A percentile compares a stretch with the other conserved stretches of the same genome.
phyloP scores from a whole-genome alignment of 75 land plant genomes.

The Cunninghamia lanceolata region DNA sequence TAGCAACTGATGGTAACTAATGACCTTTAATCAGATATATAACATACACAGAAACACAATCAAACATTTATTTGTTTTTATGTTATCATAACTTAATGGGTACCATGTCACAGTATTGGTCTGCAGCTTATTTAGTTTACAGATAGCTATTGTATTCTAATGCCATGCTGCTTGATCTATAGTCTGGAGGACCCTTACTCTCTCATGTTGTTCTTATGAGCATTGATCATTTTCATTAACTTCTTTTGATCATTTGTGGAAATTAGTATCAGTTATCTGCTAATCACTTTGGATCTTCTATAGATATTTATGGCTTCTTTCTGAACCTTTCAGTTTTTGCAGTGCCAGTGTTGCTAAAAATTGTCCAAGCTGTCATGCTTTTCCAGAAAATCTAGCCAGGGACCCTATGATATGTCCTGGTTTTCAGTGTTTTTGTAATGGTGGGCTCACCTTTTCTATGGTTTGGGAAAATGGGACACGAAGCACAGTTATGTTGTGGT shows the following conservation, averaged over 20 bases:
- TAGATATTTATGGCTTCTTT: background rate
- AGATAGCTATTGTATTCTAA: slow-evolving; percentile 2
- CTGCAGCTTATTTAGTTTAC: background rate
- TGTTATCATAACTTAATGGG: background rate
- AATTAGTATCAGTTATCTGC: background rate
- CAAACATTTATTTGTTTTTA: background rate
- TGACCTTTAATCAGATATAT: background rate
- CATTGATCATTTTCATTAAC: background rate
- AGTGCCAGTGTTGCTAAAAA: background rate
- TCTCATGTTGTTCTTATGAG: background rate
- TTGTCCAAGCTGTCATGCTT: background rate
- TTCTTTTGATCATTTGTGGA: background rate
- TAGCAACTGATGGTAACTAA: background rate
- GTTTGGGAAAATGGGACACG: background rate
- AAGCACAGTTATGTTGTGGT: background rate
- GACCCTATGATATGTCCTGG: background rate
- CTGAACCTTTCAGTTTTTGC: background rate
- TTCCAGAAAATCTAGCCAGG: background rate
- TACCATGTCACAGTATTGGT: background rate
- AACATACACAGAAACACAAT: background rate
- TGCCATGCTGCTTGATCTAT: background rate
- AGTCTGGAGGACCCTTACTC: background rate
- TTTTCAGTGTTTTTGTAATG: background rate
- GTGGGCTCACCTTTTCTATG: background rate
- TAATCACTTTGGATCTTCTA: background rate